Evolutionary conservation across 805 yeast species (phyloP), one percentile per base, ranked within the genome.

Genomic region (Spathaspora arborariae): DNA sequence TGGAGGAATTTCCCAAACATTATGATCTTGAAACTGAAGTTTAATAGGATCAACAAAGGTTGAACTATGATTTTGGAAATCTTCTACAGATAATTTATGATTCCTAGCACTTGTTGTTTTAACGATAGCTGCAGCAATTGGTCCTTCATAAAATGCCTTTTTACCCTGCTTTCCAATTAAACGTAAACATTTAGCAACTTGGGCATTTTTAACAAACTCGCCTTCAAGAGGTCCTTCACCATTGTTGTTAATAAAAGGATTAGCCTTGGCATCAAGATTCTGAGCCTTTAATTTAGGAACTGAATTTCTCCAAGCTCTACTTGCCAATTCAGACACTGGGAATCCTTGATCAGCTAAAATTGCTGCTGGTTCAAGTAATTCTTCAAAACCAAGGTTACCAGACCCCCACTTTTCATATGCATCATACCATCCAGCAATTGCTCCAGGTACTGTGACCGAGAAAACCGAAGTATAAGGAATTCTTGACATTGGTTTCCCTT

Each of bases 1-100:
- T 11, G 96, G 96, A 9, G 96, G 94, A 51, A 86, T 81, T 60
- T 87, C 94, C 88, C 91, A 84, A 20, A 87, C 68, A 22, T 71
- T 74, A 41, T 64, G 57, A 9, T 78, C 85, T 41, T 76, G 67
- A 46, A 81, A 72, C 27, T 76, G 74, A 45, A 78, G 62, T 15
- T 66, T 64, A 16, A 86, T 78, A 2, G 95, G 92, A 1, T 82
- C 83, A 20, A 85, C 84, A 54, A 79, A 74, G 0, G 84, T 74
- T 1, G 90, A 77, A 0, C 74, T 65, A 61, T 87, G 94, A 18
- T 57, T 51, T 15, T 63, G 62, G 41, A 87, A 68, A 58, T 87
- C 96, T 6, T 77, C 77, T 38, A 67, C 58, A 1, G 76, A 65
- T 52, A 87, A 60, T 15, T 78, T 70, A 20, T 88, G 88, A 20